Conservation (phyloP, 2,329 filamentous ascomycete genomes). For the Ascochyta koolunga region DNA sequence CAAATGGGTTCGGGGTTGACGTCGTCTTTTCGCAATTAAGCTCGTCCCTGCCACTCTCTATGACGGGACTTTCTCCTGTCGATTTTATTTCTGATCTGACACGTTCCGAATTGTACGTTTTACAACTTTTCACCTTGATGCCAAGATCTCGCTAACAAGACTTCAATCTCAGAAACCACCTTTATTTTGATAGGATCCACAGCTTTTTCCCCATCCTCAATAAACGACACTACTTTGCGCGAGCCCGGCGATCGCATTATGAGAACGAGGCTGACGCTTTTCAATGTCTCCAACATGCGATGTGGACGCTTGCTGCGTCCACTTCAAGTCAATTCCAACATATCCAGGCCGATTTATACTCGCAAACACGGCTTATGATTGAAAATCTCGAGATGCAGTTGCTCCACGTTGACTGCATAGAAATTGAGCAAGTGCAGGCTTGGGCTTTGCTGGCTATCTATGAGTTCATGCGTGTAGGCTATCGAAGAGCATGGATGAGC, state of each 20-base stretch:
- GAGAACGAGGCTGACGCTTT: background rate
- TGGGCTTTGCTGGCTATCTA: slow-evolving; percentile 1
- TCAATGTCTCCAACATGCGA: slow-evolving; percentile 6
- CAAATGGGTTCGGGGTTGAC: background rate
- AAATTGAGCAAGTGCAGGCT: slow-evolving; percentile 3
- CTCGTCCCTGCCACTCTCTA: background rate
- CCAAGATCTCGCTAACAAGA: background rate
- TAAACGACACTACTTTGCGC: slow-evolving; percentile 5
- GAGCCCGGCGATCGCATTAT: background rate
- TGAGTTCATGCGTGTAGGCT: slow-evolving; percentile 5
- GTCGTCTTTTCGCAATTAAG: background rate
- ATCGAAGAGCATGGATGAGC: slow-evolving; percentile 6
- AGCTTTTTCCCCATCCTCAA: slow-evolving; percentile 6
- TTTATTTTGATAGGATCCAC: slow-evolving; percentile 5
- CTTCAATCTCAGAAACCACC: background rate
- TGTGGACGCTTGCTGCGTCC: slow-evolving; percentile 6
- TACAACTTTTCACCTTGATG: too few relatives aligned
- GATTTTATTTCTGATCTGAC: slow-evolving; percentile 1
- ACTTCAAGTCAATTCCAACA: slow-evolving; percentile 7
- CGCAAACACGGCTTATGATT: slow-evolving; percentile 5
- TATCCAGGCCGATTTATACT: slow-evolving; percentile 2
- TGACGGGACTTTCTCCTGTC: background rate
- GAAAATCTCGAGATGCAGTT: background rate
- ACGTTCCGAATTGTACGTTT: slow-evolving; percentile 1
- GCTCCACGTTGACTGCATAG: background rate